Conservation (phyloP, 2,329 filamentous ascomycete species). For the Chrysosporium keratinophilum region DNA sequence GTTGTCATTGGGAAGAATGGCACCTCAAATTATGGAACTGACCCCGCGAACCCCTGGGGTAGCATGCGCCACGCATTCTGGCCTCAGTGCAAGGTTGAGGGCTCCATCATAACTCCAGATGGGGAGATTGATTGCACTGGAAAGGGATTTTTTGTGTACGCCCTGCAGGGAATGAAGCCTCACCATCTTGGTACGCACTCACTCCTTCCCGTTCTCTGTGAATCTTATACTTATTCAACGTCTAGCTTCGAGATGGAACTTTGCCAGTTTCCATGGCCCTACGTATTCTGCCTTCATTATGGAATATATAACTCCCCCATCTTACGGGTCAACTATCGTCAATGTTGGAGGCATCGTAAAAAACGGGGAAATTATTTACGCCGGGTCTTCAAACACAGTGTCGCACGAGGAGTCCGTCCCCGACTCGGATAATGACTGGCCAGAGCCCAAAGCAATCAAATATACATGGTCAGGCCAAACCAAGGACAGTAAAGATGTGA, state of each 20-base stretch:
- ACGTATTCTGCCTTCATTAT: constrained; percentile 83
- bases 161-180: constrained; percentile 96
- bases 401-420: constrained; percentile 59
- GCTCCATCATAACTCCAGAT: constrained; percentile 71
- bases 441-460: constrained; percentile 65
- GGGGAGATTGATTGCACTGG: constrained; percentile 70
- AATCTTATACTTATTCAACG: background rate
- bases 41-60: constrained; percentile 79
- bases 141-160: constrained; percentile 67
- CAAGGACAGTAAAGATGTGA: constrained; percentile 63
- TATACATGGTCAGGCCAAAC: constrained; percentile 69
- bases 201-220: background rate
- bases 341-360: constrained; percentile 72
- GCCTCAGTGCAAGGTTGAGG: constrained; percentile 74
- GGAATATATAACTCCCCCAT: constrained; percentile 89
- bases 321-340: constrained; percentile 77
- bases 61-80: constrained; percentile 88
- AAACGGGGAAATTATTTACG: constrained; percentile 68
- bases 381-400: constrained; percentile 54
- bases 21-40: constrained; percentile 74
- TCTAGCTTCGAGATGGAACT: constrained; percentile 76
- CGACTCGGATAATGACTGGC: constrained; percentile 77
- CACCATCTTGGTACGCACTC: constrained; percentile 65
- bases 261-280: constrained; percentile 79
- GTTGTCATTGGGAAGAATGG: constrained; percentile 80